Evolutionary conservation across 176 grass and related monocot species (phyloP).

Genomic region (Eragrostis curvula): DNA sequence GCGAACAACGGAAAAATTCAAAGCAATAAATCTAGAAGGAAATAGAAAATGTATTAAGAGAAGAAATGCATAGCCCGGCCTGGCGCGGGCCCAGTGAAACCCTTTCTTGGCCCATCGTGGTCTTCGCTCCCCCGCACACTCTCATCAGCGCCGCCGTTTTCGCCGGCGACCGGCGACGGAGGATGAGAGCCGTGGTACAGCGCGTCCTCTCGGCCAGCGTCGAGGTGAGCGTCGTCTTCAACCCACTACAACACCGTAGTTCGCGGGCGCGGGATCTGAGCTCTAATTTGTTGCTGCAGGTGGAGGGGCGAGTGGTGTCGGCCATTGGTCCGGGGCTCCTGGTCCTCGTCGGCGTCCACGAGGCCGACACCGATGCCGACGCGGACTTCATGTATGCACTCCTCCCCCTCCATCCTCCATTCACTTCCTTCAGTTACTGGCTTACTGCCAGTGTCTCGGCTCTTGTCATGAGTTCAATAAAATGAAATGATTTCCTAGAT

Average conservation of each 20-base stretch:
- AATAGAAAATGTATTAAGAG: neutral
- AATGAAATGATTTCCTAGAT: too few species aligned
- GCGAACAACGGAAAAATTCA: too few species aligned
- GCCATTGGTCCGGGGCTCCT: constrained; percentile 87
- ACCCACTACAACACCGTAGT: neutral
- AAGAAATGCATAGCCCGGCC: neutral
- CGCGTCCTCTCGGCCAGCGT: constrained; percentile 90
- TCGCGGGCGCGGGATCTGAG: constrained; percentile 31
- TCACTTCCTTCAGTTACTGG: neutral
- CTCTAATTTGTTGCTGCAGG: constrained; percentile 53
- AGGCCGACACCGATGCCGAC: constrained; percentile 70
- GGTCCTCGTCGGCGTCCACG: constrained; percentile 87
- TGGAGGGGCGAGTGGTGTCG: constrained; percentile 84
- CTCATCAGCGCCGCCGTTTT: constrained; percentile 12
- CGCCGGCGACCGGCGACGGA: neutral
- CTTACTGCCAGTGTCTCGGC: neutral
- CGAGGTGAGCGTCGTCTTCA: constrained; percentile 57
- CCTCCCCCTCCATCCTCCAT: neutral
- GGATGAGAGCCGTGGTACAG: constrained; percentile 93
- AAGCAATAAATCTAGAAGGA: neutral
- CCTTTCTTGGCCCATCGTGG: constrained; percentile 14
- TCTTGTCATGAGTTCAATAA: neutral
- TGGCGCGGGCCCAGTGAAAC: neutral
- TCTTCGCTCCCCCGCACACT: neutral
- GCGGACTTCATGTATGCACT: constrained; percentile 76